A percentile compares a stretch with the other conserved stretches of the same genome.
These are phyloP conservation scores for Diutina scorzettiae DNA, from an alignment of 1,139 yeast genomes.

Conservation along the genomic window DNA sequence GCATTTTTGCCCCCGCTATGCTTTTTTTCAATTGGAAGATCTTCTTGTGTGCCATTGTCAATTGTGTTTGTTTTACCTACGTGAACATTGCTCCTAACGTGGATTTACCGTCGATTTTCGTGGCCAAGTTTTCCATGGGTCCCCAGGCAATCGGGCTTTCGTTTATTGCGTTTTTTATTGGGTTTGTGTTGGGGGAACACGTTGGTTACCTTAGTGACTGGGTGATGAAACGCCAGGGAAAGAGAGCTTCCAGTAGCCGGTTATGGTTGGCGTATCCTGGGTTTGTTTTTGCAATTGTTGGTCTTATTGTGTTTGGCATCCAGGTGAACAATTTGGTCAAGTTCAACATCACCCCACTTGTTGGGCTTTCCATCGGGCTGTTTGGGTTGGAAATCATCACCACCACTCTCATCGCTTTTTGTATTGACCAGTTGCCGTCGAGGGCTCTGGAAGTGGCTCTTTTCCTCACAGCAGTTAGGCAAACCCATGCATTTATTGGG, in stretches of 20 bases:
- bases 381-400: slow-evolving; percentile 4
- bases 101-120: slow-evolving; percentile 4
- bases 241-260: neutral
- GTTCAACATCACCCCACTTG: neutral
- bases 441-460: neutral
- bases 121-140: slow-evolving; percentile 1
- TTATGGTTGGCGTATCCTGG: slow-evolving; percentile 3
- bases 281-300: neutral
- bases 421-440: neutral
- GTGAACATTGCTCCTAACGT: slow-evolving; percentile 5
- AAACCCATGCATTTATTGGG: slow-evolving; percentile 3
- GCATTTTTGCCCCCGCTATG: slow-evolving; percentile 1
- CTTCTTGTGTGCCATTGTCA: neutral
- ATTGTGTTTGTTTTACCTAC: slow-evolving; percentile 2
- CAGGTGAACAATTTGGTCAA: neutral
- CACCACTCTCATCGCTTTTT: slow-evolving; percentile 1
- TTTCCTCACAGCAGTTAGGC: neutral
- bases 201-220: neutral
- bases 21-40: slow-evolving; percentile 1
- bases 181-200: slow-evolving; percentile 3
- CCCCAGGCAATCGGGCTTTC: slow-evolving; percentile 1
- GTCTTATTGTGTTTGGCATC: neutral
- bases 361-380: slow-evolving; percentile 5
- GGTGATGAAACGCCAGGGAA: neutral
- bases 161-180: slow-evolving; percentile 5